Base-by-base conservation (phyloP, 495 filamentous ascomycete genomes). In the Venustampulla echinocandica region DNA sequence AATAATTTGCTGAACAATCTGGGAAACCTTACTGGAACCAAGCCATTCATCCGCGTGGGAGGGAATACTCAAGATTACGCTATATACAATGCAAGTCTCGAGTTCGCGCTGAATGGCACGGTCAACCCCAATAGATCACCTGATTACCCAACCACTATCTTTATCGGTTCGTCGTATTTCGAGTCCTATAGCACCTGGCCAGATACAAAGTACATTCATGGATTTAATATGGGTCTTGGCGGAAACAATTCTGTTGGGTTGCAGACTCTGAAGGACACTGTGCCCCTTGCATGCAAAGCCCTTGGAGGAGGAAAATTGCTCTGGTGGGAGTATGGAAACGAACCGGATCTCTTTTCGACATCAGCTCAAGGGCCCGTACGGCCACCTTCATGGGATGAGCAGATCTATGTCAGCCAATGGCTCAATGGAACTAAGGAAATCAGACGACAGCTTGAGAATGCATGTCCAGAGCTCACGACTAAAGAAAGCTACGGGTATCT, bases 241-340 rank as follows among this genome's bases (percentile, higher is more conserved):
- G 70, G 68, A 10, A 83, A 82, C 55, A 68, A 65, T 15, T 70
- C 71, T 0, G 61, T 46, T 7, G 71, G 67, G 1, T 70, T 71
- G 59, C 60, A 73, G n/a, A 72, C 66, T 3, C 61, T 81, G 3
- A 53, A 77, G 3, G 67, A 69, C 11, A 77, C 77, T 0, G 79
- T 75, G 0, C 66, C 74, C 0, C 57, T 78, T 22, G 80, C 70
- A 7, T 85, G 81, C 62, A 76, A 76, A 50, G 75, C 76, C 7
- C 57, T 82, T 4, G 57, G 64, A 23, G 62, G 55, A 7, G 71
- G 66, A 13, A 58, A 52, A 33, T 59, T 83, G 14, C 64, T 73
- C 19, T 62, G 63, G 46, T 84, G 77, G 79, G 73, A 78, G 44
- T 71, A 80, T 52, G 81, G 80, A 13, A 84, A 85, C 47, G 81